phyloP scores from a whole-genome alignment of 306 rosid genomes.

The Quercus ilex region DNA sequence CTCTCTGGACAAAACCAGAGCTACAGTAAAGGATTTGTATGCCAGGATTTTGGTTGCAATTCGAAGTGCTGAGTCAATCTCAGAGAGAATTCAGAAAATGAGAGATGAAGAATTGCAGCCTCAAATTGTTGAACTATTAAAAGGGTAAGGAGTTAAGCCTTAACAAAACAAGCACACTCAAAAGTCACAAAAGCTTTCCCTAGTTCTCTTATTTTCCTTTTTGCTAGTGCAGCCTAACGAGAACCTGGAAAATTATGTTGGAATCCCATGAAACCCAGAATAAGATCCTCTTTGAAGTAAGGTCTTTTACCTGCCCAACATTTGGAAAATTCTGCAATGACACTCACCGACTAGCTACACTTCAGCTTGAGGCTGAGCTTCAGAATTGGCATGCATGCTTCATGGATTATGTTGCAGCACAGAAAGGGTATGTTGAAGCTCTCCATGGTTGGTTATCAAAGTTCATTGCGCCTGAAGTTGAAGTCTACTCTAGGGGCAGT shows the following conservation, averaged over 20 bases:
- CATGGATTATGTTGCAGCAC: conserved; percentile 62
- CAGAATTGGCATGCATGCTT: conserved; percentile 77
- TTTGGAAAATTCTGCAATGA: conserved; percentile 68
- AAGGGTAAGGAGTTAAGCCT: conserved; percentile 62
- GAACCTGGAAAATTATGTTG: conserved; percentile 81
- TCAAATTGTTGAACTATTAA: conserved; percentile 77
- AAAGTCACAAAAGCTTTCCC: conserved; percentile 15
- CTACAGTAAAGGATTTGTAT: conserved; percentile 72
- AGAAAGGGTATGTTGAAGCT: conserved; percentile 75
- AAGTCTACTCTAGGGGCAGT: conserved; percentile 61
- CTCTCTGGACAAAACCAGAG: conserved; percentile 69
- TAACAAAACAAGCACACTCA: conserved; percentile 13
- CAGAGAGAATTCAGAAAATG: conserved; percentile 72
- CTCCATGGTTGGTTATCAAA: conserved; percentile 85
- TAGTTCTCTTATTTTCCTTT: conserved; percentile 29
- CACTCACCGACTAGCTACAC: conserved; percentile 71
- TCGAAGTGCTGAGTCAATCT: conserved; percentile 86
- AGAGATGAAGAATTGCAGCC: conserved; percentile 92
- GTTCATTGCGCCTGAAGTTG: conserved; percentile 76
- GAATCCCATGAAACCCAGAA: conserved; percentile 89
- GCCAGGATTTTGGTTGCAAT: conserved; percentile 90
- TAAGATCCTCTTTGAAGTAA: conserved; percentile 77
- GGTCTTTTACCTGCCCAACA: conserved; percentile 54
- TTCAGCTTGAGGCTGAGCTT: conserved; percentile 75
- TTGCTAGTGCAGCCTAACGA: conserved; percentile 68